Base-by-base conservation (phyloP, 768 basidiomycete genomes). In the Tylopilus subfusipes region DNA sequence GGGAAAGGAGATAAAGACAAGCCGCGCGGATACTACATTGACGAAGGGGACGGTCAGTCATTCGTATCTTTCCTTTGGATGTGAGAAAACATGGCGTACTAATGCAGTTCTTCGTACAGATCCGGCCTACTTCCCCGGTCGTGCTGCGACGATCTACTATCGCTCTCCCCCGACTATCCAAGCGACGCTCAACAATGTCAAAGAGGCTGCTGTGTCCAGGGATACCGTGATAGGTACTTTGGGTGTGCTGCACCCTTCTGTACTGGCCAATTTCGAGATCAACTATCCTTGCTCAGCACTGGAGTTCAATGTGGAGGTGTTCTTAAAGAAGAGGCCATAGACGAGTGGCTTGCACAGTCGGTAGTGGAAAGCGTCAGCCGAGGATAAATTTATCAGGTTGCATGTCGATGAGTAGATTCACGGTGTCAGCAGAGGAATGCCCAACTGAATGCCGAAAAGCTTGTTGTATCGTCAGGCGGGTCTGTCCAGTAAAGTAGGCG, bases 291-390 rank as follows among this genome's bases (percentile, higher is more conserved):
- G 95, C 74, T 98, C 95, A 31, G 87, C 87, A 8, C 74, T 99
- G 52, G 96, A 99, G 78, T 93, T 99, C 71, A 88, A 86, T 29
- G 78, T 98, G 42, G 95, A 98, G 72, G 90, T 90, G n/a, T 93
- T 99, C 80, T 85, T 89, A 76, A 90, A 86, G 72, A 77, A 57
- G 45, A 43, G 47, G 80, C 61, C 45, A 44, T 63, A 50, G 60
- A 51, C 12, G 24, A 44, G 47, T 21, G 31, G 4, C n/a, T 47
- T 39, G 33, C n/a, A n/a, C n/a, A n/a, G n/a, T n/a, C n/a, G n/a
- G 33, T 11, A 48, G 59, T 50, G 49, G 22, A 52, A 49, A 34
- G 24, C 18, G 49, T 38, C 11, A 38, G 29, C 25, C 18, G 29
- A 31, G 42, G 33, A 16, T 40, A 62, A 42, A 25, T 48, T 48